phyloP scores from a whole-genome alignment of 2,329 filamentous ascomycete genomes.

The Colletotrichum chlorophyti region DNA sequence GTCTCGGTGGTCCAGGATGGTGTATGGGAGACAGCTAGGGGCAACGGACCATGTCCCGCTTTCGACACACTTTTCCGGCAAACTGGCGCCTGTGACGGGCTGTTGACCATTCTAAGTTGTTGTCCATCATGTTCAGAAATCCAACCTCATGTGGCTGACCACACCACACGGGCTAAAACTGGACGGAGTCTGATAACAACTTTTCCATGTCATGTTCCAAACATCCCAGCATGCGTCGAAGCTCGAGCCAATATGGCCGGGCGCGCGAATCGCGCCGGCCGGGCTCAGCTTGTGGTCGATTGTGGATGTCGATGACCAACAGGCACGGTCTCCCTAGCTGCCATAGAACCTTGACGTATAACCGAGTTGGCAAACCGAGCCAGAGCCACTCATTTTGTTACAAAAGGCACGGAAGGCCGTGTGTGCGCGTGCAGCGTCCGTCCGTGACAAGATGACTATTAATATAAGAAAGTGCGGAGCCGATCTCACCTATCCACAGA shows the following conservation, averaged over 20 bases:
- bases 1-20: conserved; percentile 4
- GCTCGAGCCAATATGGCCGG: conserved; percentile 19
- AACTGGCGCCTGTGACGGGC: conserved; percentile 7
- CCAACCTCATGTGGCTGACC: too few species aligned
- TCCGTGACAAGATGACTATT: conserved; percentile 1
- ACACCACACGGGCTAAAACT: too few species aligned
- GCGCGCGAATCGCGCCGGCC: conserved; percentile 18
- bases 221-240: not conserved
- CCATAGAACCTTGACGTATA: not conserved
- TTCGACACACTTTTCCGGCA: conserved; percentile 5
- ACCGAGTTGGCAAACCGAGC: not conserved
- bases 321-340: not conserved
- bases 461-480: conserved; percentile 19
- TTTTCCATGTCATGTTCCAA: conserved; percentile 22
- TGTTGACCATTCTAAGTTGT: conserved; percentile 3
- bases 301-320: not conserved
- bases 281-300: not conserved
- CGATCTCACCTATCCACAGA: conserved; percentile 20
- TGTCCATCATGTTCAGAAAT: conserved; percentile 3
- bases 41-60: conserved; percentile 11
- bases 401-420: not conserved
- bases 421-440: not conserved
- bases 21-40: not conserved
- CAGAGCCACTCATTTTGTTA: not conserved
- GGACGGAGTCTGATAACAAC: conserved; percentile 7